phyloP scores from a whole-genome alignment of 2,329 filamentous ascomycete genomes.

The Verticillium dahliae region DNA sequence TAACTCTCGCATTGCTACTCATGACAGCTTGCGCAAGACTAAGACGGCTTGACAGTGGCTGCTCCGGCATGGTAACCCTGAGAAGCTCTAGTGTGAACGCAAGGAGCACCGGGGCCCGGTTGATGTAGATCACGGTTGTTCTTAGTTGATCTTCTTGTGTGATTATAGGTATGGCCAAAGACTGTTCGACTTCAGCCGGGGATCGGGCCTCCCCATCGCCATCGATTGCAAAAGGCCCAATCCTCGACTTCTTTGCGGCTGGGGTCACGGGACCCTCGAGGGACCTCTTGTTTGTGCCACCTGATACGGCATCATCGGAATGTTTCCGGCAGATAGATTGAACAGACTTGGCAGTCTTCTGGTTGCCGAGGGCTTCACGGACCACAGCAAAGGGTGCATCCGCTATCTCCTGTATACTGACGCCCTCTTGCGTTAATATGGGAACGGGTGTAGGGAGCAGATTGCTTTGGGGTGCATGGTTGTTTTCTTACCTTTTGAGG shows the following conservation, averaged over 20 bases:
- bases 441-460: too few relatives aligned
- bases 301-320: not conserved
- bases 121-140: constrained; percentile 58
- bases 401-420: constrained; percentile 50
- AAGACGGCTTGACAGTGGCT: constrained; percentile 75
- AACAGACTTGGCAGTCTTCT: constrained; percentile 42
- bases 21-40: constrained; percentile 81
- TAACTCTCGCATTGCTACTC: constrained; percentile 70
- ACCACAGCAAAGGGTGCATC: constrained; percentile 37
- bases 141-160: constrained; percentile 54
- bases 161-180: constrained; percentile 52
- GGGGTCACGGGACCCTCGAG: not conserved
- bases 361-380: constrained; percentile 38
- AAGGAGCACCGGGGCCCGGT: constrained; percentile 74
- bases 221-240: not conserved
- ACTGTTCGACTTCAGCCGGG: constrained; percentile 51
- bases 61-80: constrained; percentile 77
- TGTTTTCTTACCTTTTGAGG: constrained; percentile 45
- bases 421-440: not conserved
- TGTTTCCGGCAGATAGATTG: constrained; percentile 45
- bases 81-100: constrained; percentile 71
- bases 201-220: not conserved
- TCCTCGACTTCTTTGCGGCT: not conserved
- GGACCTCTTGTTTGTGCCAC: not conserved
- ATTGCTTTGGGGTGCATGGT: not conserved